Evolutionary conservation across 495 filamentous ascomycete genomes (phyloP).

Genomic region (Penicilliopsis zonata): DNA sequence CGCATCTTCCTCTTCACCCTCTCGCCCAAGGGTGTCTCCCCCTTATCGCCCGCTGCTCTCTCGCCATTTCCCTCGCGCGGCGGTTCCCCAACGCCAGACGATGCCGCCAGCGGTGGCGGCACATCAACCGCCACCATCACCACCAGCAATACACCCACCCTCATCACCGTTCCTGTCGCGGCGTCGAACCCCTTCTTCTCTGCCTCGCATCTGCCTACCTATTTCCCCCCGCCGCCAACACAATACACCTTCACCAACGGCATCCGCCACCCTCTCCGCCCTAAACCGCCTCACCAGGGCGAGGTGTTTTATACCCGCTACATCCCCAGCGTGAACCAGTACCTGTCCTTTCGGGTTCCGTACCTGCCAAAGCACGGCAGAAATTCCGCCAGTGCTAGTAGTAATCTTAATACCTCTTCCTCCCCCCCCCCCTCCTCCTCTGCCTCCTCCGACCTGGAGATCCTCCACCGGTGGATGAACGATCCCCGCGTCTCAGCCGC

Average conservation of each 20-base stretch:
- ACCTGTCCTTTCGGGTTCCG: slow-evolving; percentile 78
- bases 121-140: slow-evolving; percentile 10
- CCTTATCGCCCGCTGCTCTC: slow-evolving; percentile 38
- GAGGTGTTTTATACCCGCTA: slow-evolving; percentile 85
- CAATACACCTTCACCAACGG: slow-evolving; percentile 72
- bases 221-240: slow-evolving; percentile 71
- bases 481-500: slow-evolving; percentile 68
- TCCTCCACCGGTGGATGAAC: slow-evolving; percentile 84
- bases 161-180: slow-evolving; percentile 15
- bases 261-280: slow-evolving; percentile 75
- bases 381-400: slow-evolving; percentile 16
- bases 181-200: slow-evolving; percentile 57
- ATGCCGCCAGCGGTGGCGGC: slow-evolving; percentile 7
- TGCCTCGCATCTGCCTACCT: slow-evolving; percentile 73
- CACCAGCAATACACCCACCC: slow-evolving; percentile 7
- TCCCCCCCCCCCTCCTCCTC: slow-evolving; percentile 13
- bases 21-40: slow-evolving; percentile 41
- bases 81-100: slow-evolving; percentile 12
- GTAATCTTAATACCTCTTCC: slow-evolving; percentile 12
- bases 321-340: slow-evolving; percentile 70
- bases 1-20: slow-evolving; percentile 80
- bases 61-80: slow-evolving; percentile 49
- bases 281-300: slow-evolving; percentile 79
- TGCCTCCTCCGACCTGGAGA: slow-evolving; percentile 50
- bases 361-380: slow-evolving; percentile 21